These are phyloP conservation scores for Cordyceps tenuipes DNA, from an alignment of 2,329 filamentous ascomycete genomes.

Conservation along the genomic window DNA sequence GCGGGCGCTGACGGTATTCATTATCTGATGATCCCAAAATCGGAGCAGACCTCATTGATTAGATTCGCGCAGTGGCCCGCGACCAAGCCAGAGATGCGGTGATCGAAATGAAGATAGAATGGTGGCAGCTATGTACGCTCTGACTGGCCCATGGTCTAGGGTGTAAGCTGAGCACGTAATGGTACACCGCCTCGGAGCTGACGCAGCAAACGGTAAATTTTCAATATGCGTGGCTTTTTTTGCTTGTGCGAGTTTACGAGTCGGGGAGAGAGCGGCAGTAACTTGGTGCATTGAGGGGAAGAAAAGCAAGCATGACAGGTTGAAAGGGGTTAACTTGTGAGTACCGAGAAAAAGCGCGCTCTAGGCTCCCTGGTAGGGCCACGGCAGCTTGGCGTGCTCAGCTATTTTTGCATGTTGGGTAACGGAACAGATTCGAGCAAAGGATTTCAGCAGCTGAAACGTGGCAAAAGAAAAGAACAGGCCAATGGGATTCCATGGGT, in stretches of 20 bases:
- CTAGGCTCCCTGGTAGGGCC: neutral
- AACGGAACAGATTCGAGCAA: no score
- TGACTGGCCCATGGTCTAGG: neutral
- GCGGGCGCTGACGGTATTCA: neutral
- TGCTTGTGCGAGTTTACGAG: neutral
- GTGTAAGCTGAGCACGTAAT: neutral
- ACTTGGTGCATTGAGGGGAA: neutral
- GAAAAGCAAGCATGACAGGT: neutral
- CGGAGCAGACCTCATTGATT: neutral
- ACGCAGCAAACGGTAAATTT: neutral
- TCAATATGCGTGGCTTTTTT: neutral
- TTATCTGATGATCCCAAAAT: neutral
- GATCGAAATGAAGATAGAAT: neutral
- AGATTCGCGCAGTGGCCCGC: neutral
- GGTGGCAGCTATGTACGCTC: neutral
- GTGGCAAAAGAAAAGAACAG: neutral
- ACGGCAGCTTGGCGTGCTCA: neutral
- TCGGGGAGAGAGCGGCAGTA: neutral
- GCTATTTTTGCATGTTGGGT: neutral
- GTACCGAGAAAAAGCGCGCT: neutral
- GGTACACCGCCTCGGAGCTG: slow-evolving; percentile 4
- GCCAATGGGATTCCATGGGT: no score
- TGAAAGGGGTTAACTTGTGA: neutral
- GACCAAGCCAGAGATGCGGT: neutral
- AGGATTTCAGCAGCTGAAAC: neutral